Percentiles rank a stretch among this genome's conserved stretches.
phyloP scores from a whole-genome alignment of 305 asterid species.

The Lippia alba region DNA sequence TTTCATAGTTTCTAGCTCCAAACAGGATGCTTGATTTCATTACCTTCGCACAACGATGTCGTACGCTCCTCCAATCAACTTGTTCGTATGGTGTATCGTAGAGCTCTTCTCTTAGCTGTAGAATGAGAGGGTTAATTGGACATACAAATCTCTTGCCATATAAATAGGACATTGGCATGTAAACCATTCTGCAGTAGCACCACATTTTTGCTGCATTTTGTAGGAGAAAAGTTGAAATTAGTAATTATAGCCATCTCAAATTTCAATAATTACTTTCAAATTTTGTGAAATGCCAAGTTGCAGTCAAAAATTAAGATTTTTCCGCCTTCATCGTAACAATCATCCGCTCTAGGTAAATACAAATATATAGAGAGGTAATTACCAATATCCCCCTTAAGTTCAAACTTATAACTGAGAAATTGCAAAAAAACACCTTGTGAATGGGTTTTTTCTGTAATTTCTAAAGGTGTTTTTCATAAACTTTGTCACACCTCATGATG shows the following conservation, averaged over 20 bases:
- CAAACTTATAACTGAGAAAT: too few relatives aligned
- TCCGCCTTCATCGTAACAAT: not conserved
- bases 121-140: slow-evolving; percentile 68
- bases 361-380: too few relatives aligned
- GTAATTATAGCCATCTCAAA: too few relatives aligned
- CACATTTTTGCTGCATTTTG: slow-evolving; percentile 70
- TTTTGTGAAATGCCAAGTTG: too few relatives aligned
- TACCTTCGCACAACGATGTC: slow-evolving; percentile 81
- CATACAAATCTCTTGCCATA: slow-evolving; percentile 76
- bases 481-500: too few relatives aligned
- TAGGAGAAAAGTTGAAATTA: too few relatives aligned
- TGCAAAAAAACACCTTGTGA: too few relatives aligned
- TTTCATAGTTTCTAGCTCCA: not conserved
- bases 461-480: too few relatives aligned
- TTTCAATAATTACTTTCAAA: too few relatives aligned
- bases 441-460: too few relatives aligned
- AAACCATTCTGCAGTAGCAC: slow-evolving; percentile 71
- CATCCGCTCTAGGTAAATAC: too few relatives aligned
- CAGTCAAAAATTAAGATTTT: not conserved
- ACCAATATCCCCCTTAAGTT: too few relatives aligned
- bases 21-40: not conserved
- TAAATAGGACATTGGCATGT: slow-evolving; percentile 84
- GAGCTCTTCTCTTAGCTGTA: slow-evolving; percentile 64
- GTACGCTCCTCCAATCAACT: slow-evolving; percentile 59
- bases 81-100: slow-evolving; percentile 59